phyloP scores from a whole-genome alignment of 2,329 filamentous ascomycete species.

The Penicillium sp. region DNA sequence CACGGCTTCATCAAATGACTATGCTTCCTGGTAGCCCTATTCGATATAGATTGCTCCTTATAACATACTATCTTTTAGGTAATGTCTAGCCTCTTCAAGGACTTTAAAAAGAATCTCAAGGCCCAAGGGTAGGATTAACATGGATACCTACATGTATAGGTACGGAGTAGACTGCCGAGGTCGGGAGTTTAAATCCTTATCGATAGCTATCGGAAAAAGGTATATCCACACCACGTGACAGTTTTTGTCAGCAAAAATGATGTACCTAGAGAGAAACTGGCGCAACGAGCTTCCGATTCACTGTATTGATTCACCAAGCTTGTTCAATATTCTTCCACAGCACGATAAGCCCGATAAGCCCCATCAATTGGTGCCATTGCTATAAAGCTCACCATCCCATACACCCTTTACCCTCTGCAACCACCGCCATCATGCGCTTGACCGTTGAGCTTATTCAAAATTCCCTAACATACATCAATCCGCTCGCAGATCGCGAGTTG shows the following conservation, averaged over 20 bases:
- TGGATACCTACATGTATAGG: too few relatives aligned
- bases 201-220: too few relatives aligned
- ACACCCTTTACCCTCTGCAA: not conserved
- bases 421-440: slow-evolving; percentile 75
- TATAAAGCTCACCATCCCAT: slow-evolving; percentile 7
- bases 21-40: too few relatives aligned
- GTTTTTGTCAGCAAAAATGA: slow-evolving; percentile 20
- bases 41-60: too few relatives aligned
- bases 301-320: slow-evolving; percentile 7
- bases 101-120: too few relatives aligned
- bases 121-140: too few relatives aligned
- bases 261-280: slow-evolving; percentile 16
- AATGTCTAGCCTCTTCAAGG: too few relatives aligned
- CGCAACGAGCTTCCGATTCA: slow-evolving; percentile 15
- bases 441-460: slow-evolving; percentile 90
- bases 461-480: slow-evolving; percentile 97
- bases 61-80: too few relatives aligned
- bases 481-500: slow-evolving; percentile 96
- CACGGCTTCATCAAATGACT: not conserved
- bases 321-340: not conserved
- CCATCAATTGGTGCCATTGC: slow-evolving; percentile 10
- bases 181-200: too few relatives aligned
- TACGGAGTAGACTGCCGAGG: too few relatives aligned
- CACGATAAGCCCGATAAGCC: too few relatives aligned
- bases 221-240: not conserved